Conservation (phyloP, 225 moss, liverwort and hornwort genomes). For the Climacium dendroides region DNA sequence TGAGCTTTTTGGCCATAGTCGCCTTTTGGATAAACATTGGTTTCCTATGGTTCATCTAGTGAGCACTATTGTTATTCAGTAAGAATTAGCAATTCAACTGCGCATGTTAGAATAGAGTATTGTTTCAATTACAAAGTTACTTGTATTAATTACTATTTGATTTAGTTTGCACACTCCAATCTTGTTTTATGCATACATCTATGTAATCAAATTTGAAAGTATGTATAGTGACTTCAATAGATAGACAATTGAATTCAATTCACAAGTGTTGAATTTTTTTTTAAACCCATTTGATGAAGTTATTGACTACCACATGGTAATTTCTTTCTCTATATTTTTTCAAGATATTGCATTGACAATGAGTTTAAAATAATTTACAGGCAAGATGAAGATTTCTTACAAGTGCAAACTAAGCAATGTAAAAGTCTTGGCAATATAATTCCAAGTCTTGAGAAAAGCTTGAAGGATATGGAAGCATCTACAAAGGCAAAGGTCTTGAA, state of each 20-base stretch:
- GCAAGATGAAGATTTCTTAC: not conserved
- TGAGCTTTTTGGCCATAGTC: too few relatives aligned
- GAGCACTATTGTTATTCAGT: not conserved
- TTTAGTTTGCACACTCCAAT: not conserved
- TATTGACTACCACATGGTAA: not conserved
- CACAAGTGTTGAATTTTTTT: not conserved
- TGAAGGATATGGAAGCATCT: not conserved
- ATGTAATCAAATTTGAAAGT: not conserved
- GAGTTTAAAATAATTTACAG: not conserved
- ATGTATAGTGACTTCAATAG: not conserved
- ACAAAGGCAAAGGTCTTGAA: not conserved
- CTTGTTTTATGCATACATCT: not conserved
- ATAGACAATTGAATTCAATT: not conserved
- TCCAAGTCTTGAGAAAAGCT: not conserved
- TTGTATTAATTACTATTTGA: not conserved
- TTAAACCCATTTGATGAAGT: not conserved
- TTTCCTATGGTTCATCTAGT: not conserved
- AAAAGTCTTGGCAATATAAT: not conserved
- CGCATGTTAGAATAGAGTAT: not conserved
- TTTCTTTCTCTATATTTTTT: accelerated
- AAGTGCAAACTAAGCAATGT: not conserved
- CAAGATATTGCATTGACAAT: not conserved
- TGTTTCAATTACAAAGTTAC: not conserved
- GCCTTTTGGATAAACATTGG: not conserved
- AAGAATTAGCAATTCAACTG: too few relatives aligned